Conservation (phyloP, 768 basidiomycete genomes). For the Russula foetens region DNA sequence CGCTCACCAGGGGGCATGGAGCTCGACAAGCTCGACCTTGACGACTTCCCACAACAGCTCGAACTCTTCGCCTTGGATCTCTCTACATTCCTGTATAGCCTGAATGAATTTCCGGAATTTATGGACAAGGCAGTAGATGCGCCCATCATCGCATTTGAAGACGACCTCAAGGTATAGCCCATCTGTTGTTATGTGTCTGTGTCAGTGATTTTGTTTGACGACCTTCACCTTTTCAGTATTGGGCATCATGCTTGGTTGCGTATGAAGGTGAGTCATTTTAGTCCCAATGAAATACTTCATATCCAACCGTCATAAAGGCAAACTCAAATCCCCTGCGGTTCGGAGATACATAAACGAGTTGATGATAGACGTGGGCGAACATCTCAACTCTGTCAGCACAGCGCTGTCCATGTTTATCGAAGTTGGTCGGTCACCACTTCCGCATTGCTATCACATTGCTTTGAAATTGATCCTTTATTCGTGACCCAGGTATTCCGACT, state of each 20-base stretch:
- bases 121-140: conserved; percentile 64
- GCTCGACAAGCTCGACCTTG: conserved; percentile 51
- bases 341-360: conserved; percentile 69
- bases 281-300: not conserved
- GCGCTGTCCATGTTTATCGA: conserved; percentile 67
- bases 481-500: conserved; percentile 52
- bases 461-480: not conserved
- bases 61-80: conserved; percentile 55
- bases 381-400: conserved; percentile 57
- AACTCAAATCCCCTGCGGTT: conserved; percentile 66
- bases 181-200: not conserved
- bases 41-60: conserved; percentile 60
- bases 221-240: conserved; percentile 48
- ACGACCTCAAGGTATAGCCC: conserved; percentile 49
- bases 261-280: conserved; percentile 41
- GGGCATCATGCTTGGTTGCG: conserved; percentile 62
- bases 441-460: conserved; percentile 1
- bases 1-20: conserved; percentile 36
- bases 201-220: not conserved
- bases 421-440: conserved; percentile 43
- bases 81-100: conserved; percentile 54
- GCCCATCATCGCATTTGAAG: conserved; percentile 58
- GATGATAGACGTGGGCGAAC: conserved; percentile 62
- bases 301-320: conserved; percentile 33
- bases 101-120: conserved; percentile 77